Percentiles rank a stretch among this genome's conserved stretches.
These are phyloP conservation scores for Phaeophleospora eucalypticola DNA, from an alignment of 2,329 filamentous ascomycete species.

Conservation along the genomic window DNA sequence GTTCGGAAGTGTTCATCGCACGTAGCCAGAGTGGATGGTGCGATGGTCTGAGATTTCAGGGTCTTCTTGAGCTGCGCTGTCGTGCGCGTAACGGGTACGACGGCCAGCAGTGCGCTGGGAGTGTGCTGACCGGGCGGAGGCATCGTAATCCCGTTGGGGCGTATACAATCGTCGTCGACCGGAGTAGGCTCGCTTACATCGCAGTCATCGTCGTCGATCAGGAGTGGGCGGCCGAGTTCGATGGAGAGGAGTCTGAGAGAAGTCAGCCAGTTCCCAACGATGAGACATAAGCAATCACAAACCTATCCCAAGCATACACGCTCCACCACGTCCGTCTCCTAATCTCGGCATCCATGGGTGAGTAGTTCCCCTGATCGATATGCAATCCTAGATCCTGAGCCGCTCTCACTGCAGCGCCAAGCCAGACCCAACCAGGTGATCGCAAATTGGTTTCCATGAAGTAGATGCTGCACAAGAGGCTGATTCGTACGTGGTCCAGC, in stretches of 20 bases:
- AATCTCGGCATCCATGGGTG: conserved; percentile 77
- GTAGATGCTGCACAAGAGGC: conserved; percentile 72
- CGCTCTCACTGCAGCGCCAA: conserved; percentile 72
- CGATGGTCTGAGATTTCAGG: conserved; percentile 63
- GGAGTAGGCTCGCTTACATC: conserved; percentile 75
- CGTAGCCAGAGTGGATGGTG: conserved; percentile 63
- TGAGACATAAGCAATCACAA: conserved; percentile 24
- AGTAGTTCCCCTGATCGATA: conserved; percentile 67
- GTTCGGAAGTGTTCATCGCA: conserved; percentile 77
- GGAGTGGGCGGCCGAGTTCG: conserved; percentile 72
- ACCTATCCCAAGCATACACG: conserved; percentile 84
- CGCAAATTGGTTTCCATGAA: conserved; percentile 82
- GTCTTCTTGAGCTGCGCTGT: conserved; percentile 70
- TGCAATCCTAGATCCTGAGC: conserved; percentile 83
- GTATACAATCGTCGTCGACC: conserved; percentile 74
- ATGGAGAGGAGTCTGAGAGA: conserved; percentile 62
- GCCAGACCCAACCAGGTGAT: conserved; percentile 80
- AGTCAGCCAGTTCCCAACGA: conserved; percentile 5
- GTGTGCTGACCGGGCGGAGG: conserved; percentile 43
- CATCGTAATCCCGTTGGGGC: conserved; percentile 45
- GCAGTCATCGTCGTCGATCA: conserved; percentile 86
- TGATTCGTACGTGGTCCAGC: conserved; percentile 68
- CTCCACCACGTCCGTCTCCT: conserved; percentile 89
- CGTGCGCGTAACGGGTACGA: conserved; percentile 76
- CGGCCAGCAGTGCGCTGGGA: conserved; percentile 68